These are phyloP conservation scores for Mangifera indica DNA, from an alignment of 345 rosid species.

Conservation along the genomic window DNA sequence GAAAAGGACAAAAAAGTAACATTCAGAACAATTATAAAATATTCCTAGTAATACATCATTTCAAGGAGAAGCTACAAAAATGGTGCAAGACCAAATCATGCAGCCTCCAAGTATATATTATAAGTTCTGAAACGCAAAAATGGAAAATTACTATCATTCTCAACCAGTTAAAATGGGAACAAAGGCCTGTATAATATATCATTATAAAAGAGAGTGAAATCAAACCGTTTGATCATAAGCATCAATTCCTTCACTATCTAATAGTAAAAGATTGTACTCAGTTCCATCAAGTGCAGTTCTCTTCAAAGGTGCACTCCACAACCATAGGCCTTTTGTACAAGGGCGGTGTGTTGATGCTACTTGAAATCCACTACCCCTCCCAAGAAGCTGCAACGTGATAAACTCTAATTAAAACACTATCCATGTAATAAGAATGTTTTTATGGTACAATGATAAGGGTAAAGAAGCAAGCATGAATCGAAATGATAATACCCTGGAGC, in stretches of 20 bases:
- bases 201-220: constrained; percentile 1
- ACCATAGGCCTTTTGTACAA: constrained; percentile 97
- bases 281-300: constrained; percentile 92
- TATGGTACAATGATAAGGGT: neutral
- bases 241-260: constrained; percentile 97
- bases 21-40: neutral
- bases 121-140: neutral
- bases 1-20: neutral
- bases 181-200: neutral
- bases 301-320: constrained; percentile 96
- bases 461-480: neutral
- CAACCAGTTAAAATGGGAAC: neutral
- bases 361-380: constrained; percentile 95
- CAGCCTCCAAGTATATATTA: neutral
- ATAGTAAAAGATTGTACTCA: constrained; percentile 79
- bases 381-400: constrained; percentile 71
- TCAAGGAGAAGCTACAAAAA: neutral
- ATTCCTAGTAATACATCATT: neutral
- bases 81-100: neutral
- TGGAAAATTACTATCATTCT: neutral
- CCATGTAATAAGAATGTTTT: neutral
- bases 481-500: neutral
- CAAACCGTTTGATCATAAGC: constrained; percentile 97
- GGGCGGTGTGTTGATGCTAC: constrained; percentile 97
- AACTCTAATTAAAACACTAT: neutral